phyloP scores from a whole-genome alignment of 1,284 basidiomycete species.

The Cronartium quercuum region DNA sequence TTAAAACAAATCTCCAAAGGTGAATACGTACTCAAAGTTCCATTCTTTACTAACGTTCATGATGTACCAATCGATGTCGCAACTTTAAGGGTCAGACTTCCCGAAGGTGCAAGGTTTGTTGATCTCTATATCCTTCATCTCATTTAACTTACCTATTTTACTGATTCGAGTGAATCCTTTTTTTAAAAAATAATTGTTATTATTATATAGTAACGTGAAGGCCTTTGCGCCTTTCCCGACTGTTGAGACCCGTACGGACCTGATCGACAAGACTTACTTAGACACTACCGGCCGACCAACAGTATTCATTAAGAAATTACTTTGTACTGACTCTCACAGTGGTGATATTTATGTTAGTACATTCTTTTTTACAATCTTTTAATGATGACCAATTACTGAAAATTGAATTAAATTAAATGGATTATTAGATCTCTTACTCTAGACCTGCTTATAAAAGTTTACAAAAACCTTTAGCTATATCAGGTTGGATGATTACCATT shows the following conservation, averaged over 20 bases:
- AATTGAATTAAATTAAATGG: constrained; percentile 42
- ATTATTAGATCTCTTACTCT: constrained; percentile 69
- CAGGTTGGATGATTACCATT: constrained; percentile 48
- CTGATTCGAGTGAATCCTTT: not conserved
- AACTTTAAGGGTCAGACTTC: constrained; percentile 72
- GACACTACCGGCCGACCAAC: constrained; percentile 85
- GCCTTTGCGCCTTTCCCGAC: constrained; percentile 72
- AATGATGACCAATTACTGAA: constrained; percentile 42
- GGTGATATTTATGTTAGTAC: constrained; percentile 56
- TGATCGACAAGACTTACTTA: constrained; percentile 75
- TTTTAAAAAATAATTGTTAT: too few species aligned
- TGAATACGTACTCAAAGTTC: constrained; percentile 69
- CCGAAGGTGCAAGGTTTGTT: constrained; percentile 79
- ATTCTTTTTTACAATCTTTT: constrained; percentile 24
- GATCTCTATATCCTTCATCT: not conserved
- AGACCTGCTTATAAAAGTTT: constrained; percentile 68
- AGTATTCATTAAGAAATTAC: constrained; percentile 65
- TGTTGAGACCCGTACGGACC: constrained; percentile 56
- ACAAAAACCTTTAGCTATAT: constrained; percentile 72
- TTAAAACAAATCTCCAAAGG: constrained; percentile 55
- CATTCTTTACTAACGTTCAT: constrained; percentile 74
- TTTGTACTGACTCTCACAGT: constrained; percentile 71
- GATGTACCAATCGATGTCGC: constrained; percentile 76
- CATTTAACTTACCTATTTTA: not conserved
- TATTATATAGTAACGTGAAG: constrained; percentile 64